Conservation (phyloP, 805 yeast genomes). For the Barnettozyma sp. region DNA sequence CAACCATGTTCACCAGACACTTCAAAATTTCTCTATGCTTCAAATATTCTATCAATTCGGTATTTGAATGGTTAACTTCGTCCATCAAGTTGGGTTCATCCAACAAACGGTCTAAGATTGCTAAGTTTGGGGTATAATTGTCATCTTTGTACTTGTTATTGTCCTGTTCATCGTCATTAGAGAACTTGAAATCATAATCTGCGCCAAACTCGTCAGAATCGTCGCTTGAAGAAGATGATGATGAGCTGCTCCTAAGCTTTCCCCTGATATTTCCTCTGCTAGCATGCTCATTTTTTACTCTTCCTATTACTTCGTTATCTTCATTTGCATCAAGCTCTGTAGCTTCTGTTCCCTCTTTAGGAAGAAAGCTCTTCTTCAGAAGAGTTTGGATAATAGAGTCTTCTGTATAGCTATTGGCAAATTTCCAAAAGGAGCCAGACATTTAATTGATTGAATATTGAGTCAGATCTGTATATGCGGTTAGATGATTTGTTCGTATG, state of each 20-base stretch:
- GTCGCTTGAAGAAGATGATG: conserved; percentile 15
- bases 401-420: conserved; percentile 48
- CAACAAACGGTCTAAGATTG: conserved; percentile 48
- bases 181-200: conserved; percentile 8
- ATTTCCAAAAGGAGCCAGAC: conserved; percentile 52
- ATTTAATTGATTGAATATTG: too few species aligned
- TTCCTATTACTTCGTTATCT: too few species aligned
- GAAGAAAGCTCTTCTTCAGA: conserved; percentile 33
- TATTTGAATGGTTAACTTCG: conserved; percentile 64
- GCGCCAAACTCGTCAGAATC: conserved; percentile 16
- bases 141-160: conserved; percentile 22
- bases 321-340: too few species aligned
- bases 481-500: too few species aligned
- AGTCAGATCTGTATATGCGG: too few species aligned
- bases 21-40: conserved; percentile 70
- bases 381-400: conserved; percentile 50
- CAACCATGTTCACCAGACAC: conserved; percentile 61
- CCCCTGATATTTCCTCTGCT: conserved; percentile 12
- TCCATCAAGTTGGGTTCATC: conserved; percentile 72
- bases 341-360: conserved; percentile 35
- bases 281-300: not conserved
- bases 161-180: conserved; percentile 24
- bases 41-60: conserved; percentile 69
- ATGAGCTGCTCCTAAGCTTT: conserved; percentile 17
- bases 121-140: conserved; percentile 35